phyloP scores from a whole-genome alignment of 2,329 filamentous ascomycete species.

The Cadophora sp. region DNA sequence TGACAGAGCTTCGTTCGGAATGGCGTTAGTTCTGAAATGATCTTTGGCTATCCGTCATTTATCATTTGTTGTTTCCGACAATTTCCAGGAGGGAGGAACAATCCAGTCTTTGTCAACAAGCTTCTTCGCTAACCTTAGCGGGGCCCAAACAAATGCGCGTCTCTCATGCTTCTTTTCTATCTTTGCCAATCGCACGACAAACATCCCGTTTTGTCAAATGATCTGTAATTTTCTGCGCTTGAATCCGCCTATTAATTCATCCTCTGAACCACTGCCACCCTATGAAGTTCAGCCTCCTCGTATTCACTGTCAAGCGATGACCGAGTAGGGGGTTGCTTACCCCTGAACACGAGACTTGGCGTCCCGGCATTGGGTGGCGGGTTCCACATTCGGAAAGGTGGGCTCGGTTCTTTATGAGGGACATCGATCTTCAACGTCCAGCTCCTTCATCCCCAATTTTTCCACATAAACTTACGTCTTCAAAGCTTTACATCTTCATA shows the following conservation, averaged over 20 bases:
- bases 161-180: neutral
- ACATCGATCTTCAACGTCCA: neutral
- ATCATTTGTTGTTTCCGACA: too few relatives aligned
- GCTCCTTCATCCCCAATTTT: neutral
- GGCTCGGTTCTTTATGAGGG: neutral
- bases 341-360: constrained; percentile 11
- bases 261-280: neutral
- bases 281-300: constrained; percentile 1
- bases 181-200: neutral
- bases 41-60: neutral
- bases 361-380: neutral
- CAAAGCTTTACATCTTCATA: neutral
- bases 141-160: neutral
- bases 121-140: neutral
- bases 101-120: neutral
- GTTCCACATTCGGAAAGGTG: neutral
- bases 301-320: constrained; percentile 1
- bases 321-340: neutral
- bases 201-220: neutral
- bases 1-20: neutral
- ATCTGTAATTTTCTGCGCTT: neutral
- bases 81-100: neutral
- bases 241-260: neutral
- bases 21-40: neutral
- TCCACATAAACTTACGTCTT: neutral